These are phyloP conservation scores for Globisporangium splendens DNA, from an alignment of 352 stramenopile genomes.

Conservation along the genomic window DNA sequence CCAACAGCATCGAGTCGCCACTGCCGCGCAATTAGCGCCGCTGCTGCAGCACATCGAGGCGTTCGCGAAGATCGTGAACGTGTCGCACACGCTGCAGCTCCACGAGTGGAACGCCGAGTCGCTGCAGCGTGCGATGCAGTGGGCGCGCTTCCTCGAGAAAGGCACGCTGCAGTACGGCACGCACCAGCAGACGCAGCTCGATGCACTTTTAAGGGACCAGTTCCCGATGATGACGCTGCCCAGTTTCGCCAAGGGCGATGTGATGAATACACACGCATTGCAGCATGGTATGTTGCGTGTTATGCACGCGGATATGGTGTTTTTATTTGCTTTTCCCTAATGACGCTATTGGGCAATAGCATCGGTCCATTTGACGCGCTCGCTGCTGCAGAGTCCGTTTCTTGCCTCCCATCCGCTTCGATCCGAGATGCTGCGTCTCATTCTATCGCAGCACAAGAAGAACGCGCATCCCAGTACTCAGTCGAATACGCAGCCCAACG, in stretches of 20 bases:
- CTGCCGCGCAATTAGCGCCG: neutral
- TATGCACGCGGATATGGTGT: neutral
- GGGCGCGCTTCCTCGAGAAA: conserved; percentile 33
- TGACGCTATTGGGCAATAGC: conserved; percentile 7
- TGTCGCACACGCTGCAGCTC: conserved; percentile 44
- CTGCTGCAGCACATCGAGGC: conserved; percentile 21
- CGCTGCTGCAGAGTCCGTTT: conserved; percentile 55
- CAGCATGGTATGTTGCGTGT: conserved; percentile 6
- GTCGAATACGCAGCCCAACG: neutral
- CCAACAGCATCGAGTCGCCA: no score
- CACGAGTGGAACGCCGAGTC: conserved; percentile 53
- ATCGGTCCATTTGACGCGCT: conserved; percentile 31
- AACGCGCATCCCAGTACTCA: conserved; percentile 6
- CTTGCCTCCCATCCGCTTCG: conserved; percentile 38
- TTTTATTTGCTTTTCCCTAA: neutral
- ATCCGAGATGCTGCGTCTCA: conserved; percentile 30
- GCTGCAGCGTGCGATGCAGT: conserved; percentile 36
- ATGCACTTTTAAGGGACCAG: conserved; percentile 20
- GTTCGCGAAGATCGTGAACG: conserved; percentile 47
- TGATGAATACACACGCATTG: conserved; percentile 7
- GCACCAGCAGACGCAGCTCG: conserved; percentile 14
- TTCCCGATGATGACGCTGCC: conserved; percentile 38
- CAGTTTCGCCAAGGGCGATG: conserved; percentile 22
- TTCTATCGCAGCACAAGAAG: conserved; percentile 24
- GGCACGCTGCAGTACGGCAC: conserved; percentile 10